Evolutionary conservation across 2,329 filamentous ascomycete genomes (phyloP).

Genomic region (Helotiales sp.): DNA sequence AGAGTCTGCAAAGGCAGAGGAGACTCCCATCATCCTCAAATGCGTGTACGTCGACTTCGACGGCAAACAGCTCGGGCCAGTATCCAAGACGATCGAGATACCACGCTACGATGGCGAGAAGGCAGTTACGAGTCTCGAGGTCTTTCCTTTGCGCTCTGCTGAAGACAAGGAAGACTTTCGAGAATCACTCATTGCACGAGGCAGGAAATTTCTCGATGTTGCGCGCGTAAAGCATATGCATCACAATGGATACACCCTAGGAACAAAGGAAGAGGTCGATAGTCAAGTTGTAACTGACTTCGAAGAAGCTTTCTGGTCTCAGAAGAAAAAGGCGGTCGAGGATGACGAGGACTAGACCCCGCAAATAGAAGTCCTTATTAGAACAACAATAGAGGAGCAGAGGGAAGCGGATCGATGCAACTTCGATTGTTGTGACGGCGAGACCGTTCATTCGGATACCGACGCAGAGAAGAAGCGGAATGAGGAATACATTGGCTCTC

Average conservation of each 20-base stretch:
- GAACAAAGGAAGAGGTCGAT: constrained; percentile 32
- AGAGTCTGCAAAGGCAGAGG: neutral
- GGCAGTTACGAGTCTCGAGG: constrained; percentile 23
- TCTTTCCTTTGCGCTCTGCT: constrained; percentile 30
- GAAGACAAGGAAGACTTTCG: neutral
- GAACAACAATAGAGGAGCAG: too few relatives aligned
- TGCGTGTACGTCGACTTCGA: constrained; percentile 37
- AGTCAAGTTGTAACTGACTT: constrained; percentile 38
- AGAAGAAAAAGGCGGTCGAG: too few relatives aligned
- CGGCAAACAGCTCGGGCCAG: constrained; percentile 33
- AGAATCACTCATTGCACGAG: neutral
- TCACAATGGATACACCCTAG: constrained; percentile 31
- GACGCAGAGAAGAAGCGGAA: too few relatives aligned
- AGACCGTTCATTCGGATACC: too few relatives aligned
- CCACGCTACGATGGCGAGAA: constrained; percentile 31
- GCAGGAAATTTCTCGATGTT: neutral
- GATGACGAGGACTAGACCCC: too few relatives aligned
- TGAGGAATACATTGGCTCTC: too few relatives aligned
- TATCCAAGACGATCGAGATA: constrained; percentile 26
- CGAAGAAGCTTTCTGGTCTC: constrained; percentile 29
- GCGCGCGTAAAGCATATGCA: constrained; percentile 30
- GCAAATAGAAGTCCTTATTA: too few relatives aligned
- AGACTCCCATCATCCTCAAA: constrained; percentile 8
- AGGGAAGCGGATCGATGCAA: too few relatives aligned
- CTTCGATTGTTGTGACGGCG: too few relatives aligned